Evolutionary conservation across 2,329 filamentous ascomycete genomes (phyloP), one percentile per base, ranked within the genome.

Genomic region (Sodiomyces alkalinus): DNA sequence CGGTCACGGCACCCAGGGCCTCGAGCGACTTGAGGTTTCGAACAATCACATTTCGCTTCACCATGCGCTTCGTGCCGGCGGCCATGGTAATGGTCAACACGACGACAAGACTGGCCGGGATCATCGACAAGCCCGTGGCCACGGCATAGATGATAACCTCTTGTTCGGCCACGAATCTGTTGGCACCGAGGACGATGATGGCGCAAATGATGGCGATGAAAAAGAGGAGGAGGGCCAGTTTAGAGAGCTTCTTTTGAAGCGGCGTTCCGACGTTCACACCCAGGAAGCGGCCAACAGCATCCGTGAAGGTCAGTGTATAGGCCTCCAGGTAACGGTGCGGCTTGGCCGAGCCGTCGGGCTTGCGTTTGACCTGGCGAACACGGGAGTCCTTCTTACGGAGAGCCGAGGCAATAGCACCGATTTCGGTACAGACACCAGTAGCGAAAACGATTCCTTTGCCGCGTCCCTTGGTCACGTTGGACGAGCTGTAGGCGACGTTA

Each of bases 181-280:
- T 80, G 30, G 74, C 68, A 6, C 59, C 74, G 25, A 79, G 62
- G 21, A 80, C 74, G 39, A 81, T 70, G 38, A 81, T 66, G 7
- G 74, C 74, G 35, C 74, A 76, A 16, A 80, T 41, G 9, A 81
- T 65, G 3, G 76, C 76, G 28, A 78, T 64, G 17, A 58, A 61
- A 42, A 81, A 80, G 2, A 80, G 62, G 3, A 76, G 47, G 12
- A 80, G 58, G 14, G 76, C 76, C 27, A 81, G 61, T 45, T 69
- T 68, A 26, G 74, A 76, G 11, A 81, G 57, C 42, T 76, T 79
- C 39, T 66, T 64, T 47, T 80, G 74, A 12, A 81, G 58, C 3
- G 76, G 77, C 8, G 76, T 80, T 26, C 77, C 76, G 9, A 76
- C 64, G 30, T 68, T 75, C 33, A 80, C 63, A 28, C 76, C 75